A percentile compares a stretch with the other conserved stretches of the same genome.
Evolutionary conservation across 495 filamentous ascomycete genomes (phyloP).

Genomic region (Neurospora sp.): DNA sequence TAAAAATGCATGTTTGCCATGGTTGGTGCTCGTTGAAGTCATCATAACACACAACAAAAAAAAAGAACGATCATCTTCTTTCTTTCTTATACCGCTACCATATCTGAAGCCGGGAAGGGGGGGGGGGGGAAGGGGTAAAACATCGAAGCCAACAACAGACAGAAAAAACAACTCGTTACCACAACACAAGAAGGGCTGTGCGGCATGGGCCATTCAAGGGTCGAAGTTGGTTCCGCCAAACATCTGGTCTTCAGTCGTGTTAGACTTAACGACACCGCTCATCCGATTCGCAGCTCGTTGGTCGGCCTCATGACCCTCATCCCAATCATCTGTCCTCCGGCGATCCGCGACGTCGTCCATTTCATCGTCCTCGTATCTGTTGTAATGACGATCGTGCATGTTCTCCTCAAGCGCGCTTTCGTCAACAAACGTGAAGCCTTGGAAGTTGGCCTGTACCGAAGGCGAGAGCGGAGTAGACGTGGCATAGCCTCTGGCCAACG

Average conservation of each 20-base stretch:
- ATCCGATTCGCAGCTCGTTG: slow-evolving; percentile 48
- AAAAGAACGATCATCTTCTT: not conserved
- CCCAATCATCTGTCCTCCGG: slow-evolving; percentile 40
- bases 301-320: slow-evolving; percentile 34
- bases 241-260: slow-evolving; percentile 55
- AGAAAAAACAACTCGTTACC: slow-evolving; percentile 6
- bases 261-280: slow-evolving; percentile 61
- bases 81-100: not conserved
- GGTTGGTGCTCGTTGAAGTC: not conserved
- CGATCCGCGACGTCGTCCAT: slow-evolving; percentile 38
- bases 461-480: slow-evolving; percentile 86
- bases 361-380: slow-evolving; percentile 62
- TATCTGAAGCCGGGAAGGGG: not conserved
- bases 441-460: slow-evolving; percentile 94
- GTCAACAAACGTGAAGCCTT: slow-evolving; percentile 96
- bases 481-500: slow-evolving; percentile 62
- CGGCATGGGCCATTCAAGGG: slow-evolving; percentile 13
- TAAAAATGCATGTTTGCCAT: not conserved
- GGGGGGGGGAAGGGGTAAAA: not conserved
- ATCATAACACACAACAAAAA: not conserved
- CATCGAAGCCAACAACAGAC: slow-evolving; percentile 6
- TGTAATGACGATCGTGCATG: slow-evolving; percentile 50
- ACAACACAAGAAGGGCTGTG: slow-evolving; percentile 4
- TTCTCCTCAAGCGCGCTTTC: slow-evolving; percentile 93
- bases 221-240: slow-evolving; percentile 71